These are phyloP conservation scores for Auricularia sp. DNA, from an alignment of 768 basidiomycete genomes.

Conservation along the genomic window DNA sequence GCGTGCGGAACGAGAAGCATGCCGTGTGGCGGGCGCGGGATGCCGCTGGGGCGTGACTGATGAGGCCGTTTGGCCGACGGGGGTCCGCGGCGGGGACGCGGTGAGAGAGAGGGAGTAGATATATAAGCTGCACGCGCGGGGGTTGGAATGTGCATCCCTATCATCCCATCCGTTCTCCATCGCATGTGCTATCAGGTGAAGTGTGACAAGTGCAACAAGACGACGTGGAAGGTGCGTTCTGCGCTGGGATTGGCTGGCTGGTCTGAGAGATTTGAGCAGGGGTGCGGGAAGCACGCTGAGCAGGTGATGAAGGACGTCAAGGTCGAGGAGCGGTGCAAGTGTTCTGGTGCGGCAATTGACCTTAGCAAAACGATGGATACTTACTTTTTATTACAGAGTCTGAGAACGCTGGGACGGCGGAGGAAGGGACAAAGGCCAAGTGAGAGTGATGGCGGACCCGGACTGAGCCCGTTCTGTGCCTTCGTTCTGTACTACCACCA, in stretches of 20 bases:
- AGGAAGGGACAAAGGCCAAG: not conserved
- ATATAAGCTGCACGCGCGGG: too few species aligned
- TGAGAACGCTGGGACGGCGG: not conserved
- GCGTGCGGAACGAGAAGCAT: slow-evolving; percentile 36
- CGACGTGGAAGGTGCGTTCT: slow-evolving; percentile 54
- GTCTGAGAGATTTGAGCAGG: slow-evolving; percentile 34
- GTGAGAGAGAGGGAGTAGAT: too few species aligned
- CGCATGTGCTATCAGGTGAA: too few species aligned
- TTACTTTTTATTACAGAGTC: not conserved
- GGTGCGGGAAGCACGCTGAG: slow-evolving; percentile 61
- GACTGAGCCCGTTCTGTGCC: too few species aligned
- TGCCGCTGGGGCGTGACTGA: not conserved
- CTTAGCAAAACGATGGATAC: not conserved
- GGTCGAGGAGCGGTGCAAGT: slow-evolving; percentile 41
- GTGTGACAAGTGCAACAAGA: slow-evolving; percentile 29
- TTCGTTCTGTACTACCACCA: too few species aligned
- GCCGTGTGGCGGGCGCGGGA: slow-evolving; percentile 22
- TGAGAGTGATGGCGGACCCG: not conserved
- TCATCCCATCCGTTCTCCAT: too few species aligned
- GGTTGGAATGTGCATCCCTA: too few species aligned
- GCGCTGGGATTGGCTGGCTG: slow-evolving; percentile 13
- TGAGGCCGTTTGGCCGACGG: too few species aligned
- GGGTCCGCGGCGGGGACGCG: too few species aligned
- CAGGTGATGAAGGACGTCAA: slow-evolving; percentile 41
- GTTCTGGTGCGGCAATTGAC: slow-evolving; percentile 20